Base-by-base conservation (phyloP, 106 monocot genomes). In the Posidonia australis region DNA sequence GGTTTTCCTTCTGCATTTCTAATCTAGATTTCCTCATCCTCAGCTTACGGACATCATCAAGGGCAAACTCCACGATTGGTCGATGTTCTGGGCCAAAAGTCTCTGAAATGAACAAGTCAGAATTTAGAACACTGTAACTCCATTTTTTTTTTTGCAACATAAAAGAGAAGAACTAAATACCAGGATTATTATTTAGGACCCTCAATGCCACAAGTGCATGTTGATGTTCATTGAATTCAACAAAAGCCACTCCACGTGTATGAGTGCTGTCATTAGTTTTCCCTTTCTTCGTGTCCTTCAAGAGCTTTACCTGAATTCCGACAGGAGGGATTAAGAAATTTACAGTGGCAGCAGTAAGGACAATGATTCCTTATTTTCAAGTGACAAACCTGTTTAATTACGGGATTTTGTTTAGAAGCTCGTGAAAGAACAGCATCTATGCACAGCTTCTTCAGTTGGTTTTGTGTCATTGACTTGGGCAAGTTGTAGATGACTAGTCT, bases 181-280 rank as follows among this genome's bases (percentile, higher is more conserved):
- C 87, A 70, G 96, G 96, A 77, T 98, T 98, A 45, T 98, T 98
- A 44, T 98, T 98, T 63, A 98, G 77, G 71, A 98, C 98, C 53
- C 98, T 77, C 58, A 98, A 70, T 24, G 91, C 91, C 36, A 98
- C 98, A 75, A 98, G 80, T 46, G 98, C 91, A 72, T 98, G 98
- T 44, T 91, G 72, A 69, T 98, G 98, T 53, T 98, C 91, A 76
- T 88, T 69, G 47, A 98, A 98, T 71, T 98, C 98, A 67, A 91
- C 85, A 76, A 98, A 98, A 31, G 85, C 98, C 45, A 91, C 98
- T 72, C 83, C 90, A 66, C 85, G 90, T 62, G 82, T 72, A 73
- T 82, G 69, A 51, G 69, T 85, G 36, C 75, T 68, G 13, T 43
- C 63, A 75, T 46, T 56, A 78, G 44, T 52, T 29, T 82, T 67